These are phyloP conservation scores for Lachnellula suecica DNA, from an alignment of 2,329 filamentous ascomycete species.

Conservation along the genomic window DNA sequence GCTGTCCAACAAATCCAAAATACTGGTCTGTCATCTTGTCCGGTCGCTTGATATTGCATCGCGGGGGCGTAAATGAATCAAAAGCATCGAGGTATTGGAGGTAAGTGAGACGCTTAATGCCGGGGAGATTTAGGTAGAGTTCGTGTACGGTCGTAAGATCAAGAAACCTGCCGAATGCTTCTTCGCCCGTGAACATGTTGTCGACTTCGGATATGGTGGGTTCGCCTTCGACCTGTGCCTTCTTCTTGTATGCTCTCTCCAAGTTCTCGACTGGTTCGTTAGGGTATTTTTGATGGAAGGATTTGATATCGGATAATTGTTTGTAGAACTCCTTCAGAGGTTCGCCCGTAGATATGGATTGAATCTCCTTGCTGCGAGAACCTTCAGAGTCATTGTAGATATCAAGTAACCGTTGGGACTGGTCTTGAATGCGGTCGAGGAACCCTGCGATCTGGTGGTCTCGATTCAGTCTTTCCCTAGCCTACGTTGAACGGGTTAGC, in stretches of 20 bases:
- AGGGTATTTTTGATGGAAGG: constrained; percentile 87
- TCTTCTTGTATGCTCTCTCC: constrained; percentile 83
- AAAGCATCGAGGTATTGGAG: constrained; percentile 91
- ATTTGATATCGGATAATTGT: constrained; percentile 76
- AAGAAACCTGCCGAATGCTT: constrained; percentile 89
- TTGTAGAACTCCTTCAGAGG: constrained; percentile 90
- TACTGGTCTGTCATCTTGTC: constrained; percentile 93
- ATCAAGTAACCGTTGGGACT: constrained; percentile 75
- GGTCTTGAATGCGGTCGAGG: constrained; percentile 81
- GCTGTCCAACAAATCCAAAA: constrained; percentile 80
- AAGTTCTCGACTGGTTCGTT: constrained; percentile 95
- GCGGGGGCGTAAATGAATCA: constrained; percentile 77
- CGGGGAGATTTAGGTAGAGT: constrained; percentile 83
- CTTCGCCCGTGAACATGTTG: constrained; percentile 92
- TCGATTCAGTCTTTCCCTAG: constrained; percentile 82
- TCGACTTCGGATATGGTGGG: constrained; percentile 71
- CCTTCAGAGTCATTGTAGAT: constrained; percentile 83
- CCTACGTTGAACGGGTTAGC: constrained; percentile 47
- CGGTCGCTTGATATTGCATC: constrained; percentile 70
- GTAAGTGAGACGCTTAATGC: constrained; percentile 82
- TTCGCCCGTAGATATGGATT: constrained; percentile 80
- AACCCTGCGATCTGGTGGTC: constrained; percentile 92
- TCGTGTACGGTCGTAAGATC: constrained; percentile 85
- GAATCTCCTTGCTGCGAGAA: constrained; percentile 73
- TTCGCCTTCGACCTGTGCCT: constrained; percentile 62